Percentiles rank a stretch among this genome's conserved stretches.
phyloP scores from a whole-genome alignment of 352 stramenopile species.

The Globisporangium ultimum region DNA sequence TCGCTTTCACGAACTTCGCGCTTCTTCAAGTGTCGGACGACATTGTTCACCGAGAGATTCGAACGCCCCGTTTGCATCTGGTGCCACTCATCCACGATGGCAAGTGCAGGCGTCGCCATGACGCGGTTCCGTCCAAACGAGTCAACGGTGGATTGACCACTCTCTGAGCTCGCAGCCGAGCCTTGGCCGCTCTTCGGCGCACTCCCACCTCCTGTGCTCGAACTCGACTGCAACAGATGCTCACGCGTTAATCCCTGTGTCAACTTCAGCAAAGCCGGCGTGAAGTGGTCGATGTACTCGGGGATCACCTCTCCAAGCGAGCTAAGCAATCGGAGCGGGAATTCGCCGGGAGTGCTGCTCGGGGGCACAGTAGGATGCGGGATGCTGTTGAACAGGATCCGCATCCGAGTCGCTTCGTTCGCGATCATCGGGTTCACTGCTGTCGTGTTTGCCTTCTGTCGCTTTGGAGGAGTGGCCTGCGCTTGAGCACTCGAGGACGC shows the following conservation, averaged over 20 bases:
- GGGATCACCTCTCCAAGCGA: slow-evolving; percentile 52
- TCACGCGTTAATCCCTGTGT: slow-evolving; percentile 82
- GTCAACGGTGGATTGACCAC: slow-evolving; percentile 43
- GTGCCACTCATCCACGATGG: slow-evolving; percentile 82
- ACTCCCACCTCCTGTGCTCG: slow-evolving; percentile 13
- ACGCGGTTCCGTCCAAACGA: slow-evolving; percentile 80
- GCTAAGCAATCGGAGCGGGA: slow-evolving; percentile 65
- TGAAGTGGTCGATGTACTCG: slow-evolving; percentile 80
- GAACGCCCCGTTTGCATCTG: slow-evolving; percentile 68
- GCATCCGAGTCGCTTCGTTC: slow-evolving; percentile 52
- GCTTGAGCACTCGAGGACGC: slow-evolving; percentile 6
- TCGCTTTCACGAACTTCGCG: slow-evolving; percentile 38
- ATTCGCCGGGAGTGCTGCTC: slow-evolving; percentile 63
- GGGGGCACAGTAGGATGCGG: slow-evolving; percentile 34
- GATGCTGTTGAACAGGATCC: slow-evolving; percentile 44
- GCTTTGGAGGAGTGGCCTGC: slow-evolving; percentile 22
- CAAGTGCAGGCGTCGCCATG: slow-evolving; percentile 85
- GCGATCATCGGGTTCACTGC: slow-evolving; percentile 48
- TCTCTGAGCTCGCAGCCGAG: slow-evolving; percentile 30
- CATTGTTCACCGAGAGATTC: slow-evolving; percentile 77
- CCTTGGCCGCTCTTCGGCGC: slow-evolving; percentile 5
- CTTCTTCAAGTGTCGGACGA: slow-evolving; percentile 64
- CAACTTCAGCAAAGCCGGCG: slow-evolving; percentile 72
- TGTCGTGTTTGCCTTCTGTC: slow-evolving; percentile 30
- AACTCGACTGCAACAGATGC: slow-evolving; percentile 66